Evolutionary conservation across 1,139 yeast genomes (phyloP), one percentile per base, ranked within the genome.

Genomic region (Suhomyces chickasaworum): DNA sequence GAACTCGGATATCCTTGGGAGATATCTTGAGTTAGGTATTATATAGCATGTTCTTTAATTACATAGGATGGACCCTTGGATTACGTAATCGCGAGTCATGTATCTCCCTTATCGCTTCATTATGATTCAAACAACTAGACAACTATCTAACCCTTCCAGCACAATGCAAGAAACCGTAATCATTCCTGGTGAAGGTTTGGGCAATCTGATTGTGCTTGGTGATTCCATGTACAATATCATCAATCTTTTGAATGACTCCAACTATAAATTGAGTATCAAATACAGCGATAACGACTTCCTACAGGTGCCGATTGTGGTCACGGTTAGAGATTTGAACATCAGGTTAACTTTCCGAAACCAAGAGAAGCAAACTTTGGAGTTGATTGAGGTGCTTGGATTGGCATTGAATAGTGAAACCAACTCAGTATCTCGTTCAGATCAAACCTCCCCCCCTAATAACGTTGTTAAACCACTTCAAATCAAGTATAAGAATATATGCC

Each of bases 311-410:
- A 60, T 72, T 3, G 52, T 64, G 17, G 61, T 73, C 6, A 55
- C 59, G 6, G 47, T 73, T 15, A 61, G 64, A 15, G 62, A 64
- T 15, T 54, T 61, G 25, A 71, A 73, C 13, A 57, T 72, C 23
- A 57, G 74, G 37, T 60, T 82, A 39, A 58, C 74, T 23, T 81
- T 81, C 57, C 70, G 72, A 30, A 58, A 65, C 43, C 60, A 68
- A 2, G 51, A 57, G 3, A 61, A 62, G n/a, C 84, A 80, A 51
- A 55, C 58, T 15, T 63, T 82, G 37, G 54, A 71, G 7, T 56
- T 79, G 37, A 80, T 82, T 42, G 84, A 81, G 51, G 56, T 80
- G 1, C 52, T 69, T 23, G 60, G 63, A 34, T 63, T 73, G 37
- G 58, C 37, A 3, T 18, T 5, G n/a, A 29, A 35, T 8, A 15